Conservation (phyloP, 2,329 filamentous ascomycete genomes). For the Epichloe gansuensis region DNA sequence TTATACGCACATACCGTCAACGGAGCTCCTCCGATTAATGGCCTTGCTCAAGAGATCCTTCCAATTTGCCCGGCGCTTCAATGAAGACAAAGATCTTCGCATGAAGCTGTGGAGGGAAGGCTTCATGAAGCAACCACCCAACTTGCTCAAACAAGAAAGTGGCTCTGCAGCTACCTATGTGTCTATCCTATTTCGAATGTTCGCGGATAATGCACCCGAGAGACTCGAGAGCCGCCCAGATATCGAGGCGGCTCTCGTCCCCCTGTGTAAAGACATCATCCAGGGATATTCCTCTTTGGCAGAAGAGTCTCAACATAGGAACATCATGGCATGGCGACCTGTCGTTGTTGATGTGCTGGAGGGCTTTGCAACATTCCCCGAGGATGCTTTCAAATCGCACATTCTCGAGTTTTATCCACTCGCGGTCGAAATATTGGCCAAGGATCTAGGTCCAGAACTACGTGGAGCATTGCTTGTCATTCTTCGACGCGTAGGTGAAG, state of each 20-base stretch:
- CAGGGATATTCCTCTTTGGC: constrained; percentile 73
- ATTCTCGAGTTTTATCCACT: constrained; percentile 77
- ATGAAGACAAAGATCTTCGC: constrained; percentile 89
- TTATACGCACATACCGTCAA: constrained; percentile 82
- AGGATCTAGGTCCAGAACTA: constrained; percentile 70
- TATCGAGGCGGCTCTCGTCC: constrained; percentile 84
- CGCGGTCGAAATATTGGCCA: constrained; percentile 66
- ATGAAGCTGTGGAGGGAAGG: constrained; percentile 93
- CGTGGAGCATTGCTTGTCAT: constrained; percentile 63
- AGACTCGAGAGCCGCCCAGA: constrained; percentile 65
- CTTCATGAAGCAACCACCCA: constrained; percentile 99
- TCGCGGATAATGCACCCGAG: constrained; percentile 76
- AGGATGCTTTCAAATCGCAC: constrained; percentile 66
- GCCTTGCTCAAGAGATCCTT: constrained; percentile 88
- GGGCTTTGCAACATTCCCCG: constrained; percentile 75
- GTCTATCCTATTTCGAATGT: constrained; percentile 93
- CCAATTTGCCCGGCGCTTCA: constrained; percentile 93
- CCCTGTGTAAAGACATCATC: constrained; percentile 90
- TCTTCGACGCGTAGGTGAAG: constrained; percentile 72
- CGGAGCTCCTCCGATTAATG: constrained; percentile 86
- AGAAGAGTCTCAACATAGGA: constrained; percentile 91
- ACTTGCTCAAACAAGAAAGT: constrained; percentile 91
- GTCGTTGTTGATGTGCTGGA: constrained; percentile 96
- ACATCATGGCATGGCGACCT: constrained; percentile 92
- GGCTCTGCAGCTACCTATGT: constrained; percentile 91